Evolutionary conservation across 768 basidiomycete species (phyloP).

Genomic region (Serendipita vermifera): DNA sequence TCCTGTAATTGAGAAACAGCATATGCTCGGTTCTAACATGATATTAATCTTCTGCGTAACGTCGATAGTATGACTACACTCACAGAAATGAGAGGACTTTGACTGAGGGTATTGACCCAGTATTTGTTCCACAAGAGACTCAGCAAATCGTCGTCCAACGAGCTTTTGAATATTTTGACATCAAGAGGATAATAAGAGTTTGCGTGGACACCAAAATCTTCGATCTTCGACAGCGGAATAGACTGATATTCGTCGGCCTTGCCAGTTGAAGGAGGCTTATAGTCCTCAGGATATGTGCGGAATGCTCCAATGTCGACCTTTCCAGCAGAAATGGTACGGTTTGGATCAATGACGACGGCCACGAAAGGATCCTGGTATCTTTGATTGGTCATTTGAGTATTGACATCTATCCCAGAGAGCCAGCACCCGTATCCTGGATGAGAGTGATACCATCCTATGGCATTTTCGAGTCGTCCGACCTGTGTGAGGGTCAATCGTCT

Average conservation of each 20-base stretch:
- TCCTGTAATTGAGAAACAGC: conserved; percentile 84
- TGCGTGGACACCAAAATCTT: conserved; percentile 98
- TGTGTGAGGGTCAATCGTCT: conserved; percentile 9
- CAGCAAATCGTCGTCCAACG: conserved; percentile 73
- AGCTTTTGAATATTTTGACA: conserved; percentile 89
- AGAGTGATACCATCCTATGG: conserved; percentile 96
- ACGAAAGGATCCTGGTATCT: conserved; percentile 93
- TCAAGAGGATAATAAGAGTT: conserved; percentile 92
- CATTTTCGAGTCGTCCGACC: conserved; percentile 39
- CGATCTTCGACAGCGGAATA: conserved; percentile 92
- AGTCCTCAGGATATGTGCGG: conserved; percentile 91
- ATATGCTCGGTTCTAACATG: conserved; percentile 74
- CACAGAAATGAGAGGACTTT: conserved; percentile 85
- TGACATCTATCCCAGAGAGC: conserved; percentile 97
- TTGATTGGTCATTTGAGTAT: conserved; percentile 92
- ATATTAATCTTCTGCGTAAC: not conserved
- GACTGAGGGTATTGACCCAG: conserved; percentile 94
- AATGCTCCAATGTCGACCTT: conserved; percentile 99
- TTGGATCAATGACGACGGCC: conserved; percentile 96
- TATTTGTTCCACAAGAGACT: conserved; percentile 98
- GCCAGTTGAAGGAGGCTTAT: conserved; percentile 62
- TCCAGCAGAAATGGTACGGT: conserved; percentile 94
- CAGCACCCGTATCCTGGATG: conserved; percentile 99
- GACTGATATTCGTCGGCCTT: conserved; percentile 78
- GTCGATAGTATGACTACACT: conserved; percentile 17